A percentile compares a stretch with the other conserved stretches of the same genome.
These are phyloP conservation scores for Hura crepitans DNA, from an alignment of 441 rosid species.

Conservation along the genomic window DNA sequence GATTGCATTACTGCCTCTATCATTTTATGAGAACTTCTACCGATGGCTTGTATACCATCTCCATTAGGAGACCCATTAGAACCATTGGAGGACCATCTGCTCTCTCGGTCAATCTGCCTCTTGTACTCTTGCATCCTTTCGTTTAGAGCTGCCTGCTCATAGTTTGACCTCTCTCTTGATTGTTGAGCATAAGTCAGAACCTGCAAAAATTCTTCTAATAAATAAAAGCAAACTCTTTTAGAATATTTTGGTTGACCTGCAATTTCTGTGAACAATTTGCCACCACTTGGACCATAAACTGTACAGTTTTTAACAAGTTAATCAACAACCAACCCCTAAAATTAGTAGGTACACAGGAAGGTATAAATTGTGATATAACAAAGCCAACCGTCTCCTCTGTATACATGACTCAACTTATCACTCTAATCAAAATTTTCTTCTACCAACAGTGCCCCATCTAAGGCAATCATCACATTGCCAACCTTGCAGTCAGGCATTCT, in stretches of 20 bases:
- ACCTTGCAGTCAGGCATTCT: background rate
- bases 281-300: background rate
- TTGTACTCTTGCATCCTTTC: slow-evolving; percentile 82
- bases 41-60: too few species aligned
- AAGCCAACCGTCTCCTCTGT: background rate
- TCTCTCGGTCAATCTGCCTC: slow-evolving; percentile 78
- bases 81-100: slow-evolving; percentile 42
- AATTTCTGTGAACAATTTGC: slow-evolving; percentile 2
- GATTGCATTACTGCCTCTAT: slow-evolving; percentile 97
- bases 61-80: slow-evolving; percentile 47
- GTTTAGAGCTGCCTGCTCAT: slow-evolving; percentile 76
- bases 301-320: background rate
- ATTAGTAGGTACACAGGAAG: background rate
- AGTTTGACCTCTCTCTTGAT: slow-evolving; percentile 84
- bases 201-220: slow-evolving; percentile 32
- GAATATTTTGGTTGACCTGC: slow-evolving; percentile 12
- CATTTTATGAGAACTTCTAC: too few species aligned
- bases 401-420: background rate
- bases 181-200: slow-evolving; percentile 81
- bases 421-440: slow-evolving; percentile 3
- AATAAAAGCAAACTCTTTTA: too few species aligned
- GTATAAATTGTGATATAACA: background rate
- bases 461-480: background rate
- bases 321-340: background rate
- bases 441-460: background rate